phyloP scores from a whole-genome alignment of 2,329 filamentous ascomycete species.

The Fusarium metavorans region DNA sequence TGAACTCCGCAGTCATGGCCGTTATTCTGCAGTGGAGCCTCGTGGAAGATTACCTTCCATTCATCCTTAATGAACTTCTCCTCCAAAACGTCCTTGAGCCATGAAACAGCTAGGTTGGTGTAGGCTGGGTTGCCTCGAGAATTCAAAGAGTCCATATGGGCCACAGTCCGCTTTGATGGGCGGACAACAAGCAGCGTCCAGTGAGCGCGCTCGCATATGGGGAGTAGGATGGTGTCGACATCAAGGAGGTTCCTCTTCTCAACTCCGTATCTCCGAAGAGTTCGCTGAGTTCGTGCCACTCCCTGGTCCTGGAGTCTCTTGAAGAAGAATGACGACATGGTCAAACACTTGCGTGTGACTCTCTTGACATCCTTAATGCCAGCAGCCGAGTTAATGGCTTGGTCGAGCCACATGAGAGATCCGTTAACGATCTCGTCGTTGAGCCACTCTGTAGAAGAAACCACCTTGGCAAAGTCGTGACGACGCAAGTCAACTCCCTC shows the following conservation, averaged over 20 bases:
- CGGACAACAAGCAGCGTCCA: constrained; percentile 80
- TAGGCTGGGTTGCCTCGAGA: constrained; percentile 54
- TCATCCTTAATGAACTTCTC: constrained; percentile 66
- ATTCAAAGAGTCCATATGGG: constrained; percentile 77
- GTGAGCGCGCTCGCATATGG: constrained; percentile 73
- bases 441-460: constrained; percentile 72
- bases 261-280: constrained; percentile 68
- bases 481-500: constrained; percentile 62
- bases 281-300: constrained; percentile 61
- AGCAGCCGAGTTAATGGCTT: constrained; percentile 67
- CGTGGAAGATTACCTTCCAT: constrained; percentile 68
- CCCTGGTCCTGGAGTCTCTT: constrained; percentile 63
- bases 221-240: constrained; percentile 77
- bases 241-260: constrained; percentile 71
- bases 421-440: constrained; percentile 83
- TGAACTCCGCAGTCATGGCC: constrained; percentile 83
- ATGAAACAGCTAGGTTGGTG: constrained; percentile 60
- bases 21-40: constrained; percentile 71
- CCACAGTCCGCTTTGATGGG: constrained; percentile 69
- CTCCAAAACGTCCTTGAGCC: constrained; percentile 68
- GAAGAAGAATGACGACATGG: constrained; percentile 76
- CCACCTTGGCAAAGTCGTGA: constrained; percentile 74
- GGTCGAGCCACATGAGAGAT: constrained; percentile 71
- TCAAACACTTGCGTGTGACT: constrained; percentile 68
- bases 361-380: constrained; percentile 62